These are phyloP conservation scores for Blastobotrys terrestris DNA, from an alignment of 805 yeast species.

Conservation along the genomic window DNA sequence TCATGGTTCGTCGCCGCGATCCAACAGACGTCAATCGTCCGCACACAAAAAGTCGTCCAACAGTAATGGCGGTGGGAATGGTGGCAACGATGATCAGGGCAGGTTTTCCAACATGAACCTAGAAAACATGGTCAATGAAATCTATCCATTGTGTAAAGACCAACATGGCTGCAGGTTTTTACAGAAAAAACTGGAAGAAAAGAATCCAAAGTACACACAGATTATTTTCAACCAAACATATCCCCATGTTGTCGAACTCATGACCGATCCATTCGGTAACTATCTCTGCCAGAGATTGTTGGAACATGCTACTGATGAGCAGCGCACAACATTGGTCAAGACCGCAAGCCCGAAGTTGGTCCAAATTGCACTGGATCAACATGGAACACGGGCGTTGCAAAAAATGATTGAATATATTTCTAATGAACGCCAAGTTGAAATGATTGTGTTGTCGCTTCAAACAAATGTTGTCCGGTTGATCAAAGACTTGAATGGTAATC, in stretches of 20 bases:
- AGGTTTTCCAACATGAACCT: constrained; percentile 38
- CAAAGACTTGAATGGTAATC: constrained; percentile 92
- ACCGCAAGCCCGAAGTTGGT: constrained; percentile 70
- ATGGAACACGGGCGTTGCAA: constrained; percentile 94
- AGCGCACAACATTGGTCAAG: constrained; percentile 61
- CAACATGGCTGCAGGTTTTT: constrained; percentile 95
- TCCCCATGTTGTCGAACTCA: constrained; percentile 72
- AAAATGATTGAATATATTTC: constrained; percentile 79
- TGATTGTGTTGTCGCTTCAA: constrained; percentile 53
- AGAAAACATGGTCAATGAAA: constrained; percentile 47
- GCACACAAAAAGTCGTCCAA: not conserved
- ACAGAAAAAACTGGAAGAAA: constrained; percentile 73
- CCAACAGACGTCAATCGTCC: not conserved
- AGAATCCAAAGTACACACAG: constrained; percentile 26
- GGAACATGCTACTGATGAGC: constrained; percentile 65
- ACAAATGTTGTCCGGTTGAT: constrained; percentile 74
- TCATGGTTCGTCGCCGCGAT: not conserved
- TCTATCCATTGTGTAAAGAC: constrained; percentile 80
- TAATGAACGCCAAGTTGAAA: constrained; percentile 62
- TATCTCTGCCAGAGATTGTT: constrained; percentile 86
- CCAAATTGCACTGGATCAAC: constrained; percentile 82
- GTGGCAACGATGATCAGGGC: constrained; percentile 1
- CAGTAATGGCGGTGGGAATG: not conserved
- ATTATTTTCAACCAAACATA: constrained; percentile 77
- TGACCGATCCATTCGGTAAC: constrained; percentile 92